phyloP scores from a whole-genome alignment of 75 land plant species.

The Sequoia sempervirens region DNA sequence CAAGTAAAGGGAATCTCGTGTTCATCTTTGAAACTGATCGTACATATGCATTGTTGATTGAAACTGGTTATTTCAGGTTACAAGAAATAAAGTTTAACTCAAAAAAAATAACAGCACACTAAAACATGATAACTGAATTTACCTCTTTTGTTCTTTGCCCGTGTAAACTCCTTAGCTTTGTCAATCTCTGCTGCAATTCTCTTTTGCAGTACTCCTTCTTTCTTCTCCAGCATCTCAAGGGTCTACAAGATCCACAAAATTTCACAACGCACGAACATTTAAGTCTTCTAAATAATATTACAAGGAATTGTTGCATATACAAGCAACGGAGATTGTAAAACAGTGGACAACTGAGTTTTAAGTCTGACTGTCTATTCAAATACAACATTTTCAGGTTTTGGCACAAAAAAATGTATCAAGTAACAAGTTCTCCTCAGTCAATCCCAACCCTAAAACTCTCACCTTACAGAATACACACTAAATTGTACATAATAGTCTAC shows the following conservation, averaged over 20 bases:
- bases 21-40: background rate
- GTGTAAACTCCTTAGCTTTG: constrained; percentile 62
- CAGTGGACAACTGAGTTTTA: background rate
- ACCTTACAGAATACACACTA: background rate
- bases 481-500: background rate
- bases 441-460: background rate
- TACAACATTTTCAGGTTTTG: background rate
- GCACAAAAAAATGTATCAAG: background rate
- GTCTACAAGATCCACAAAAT: constrained; percentile 42
- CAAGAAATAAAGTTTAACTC: background rate
- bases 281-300: background rate
- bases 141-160: constrained; percentile 79
- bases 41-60: background rate
- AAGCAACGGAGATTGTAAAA: background rate
- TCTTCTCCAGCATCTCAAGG: constrained; percentile 84
- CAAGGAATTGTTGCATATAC: background rate
- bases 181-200: constrained; percentile 71
- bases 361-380: background rate
- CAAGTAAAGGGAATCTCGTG: background rate
- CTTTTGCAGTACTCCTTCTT: constrained; percentile 73
- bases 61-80: background rate
- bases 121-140: background rate
- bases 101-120: background rate
- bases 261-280: background rate
- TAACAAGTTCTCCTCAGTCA: background rate